Conservation (phyloP, 805 yeast genomes). For the Teunomyces tritomae region DNA sequence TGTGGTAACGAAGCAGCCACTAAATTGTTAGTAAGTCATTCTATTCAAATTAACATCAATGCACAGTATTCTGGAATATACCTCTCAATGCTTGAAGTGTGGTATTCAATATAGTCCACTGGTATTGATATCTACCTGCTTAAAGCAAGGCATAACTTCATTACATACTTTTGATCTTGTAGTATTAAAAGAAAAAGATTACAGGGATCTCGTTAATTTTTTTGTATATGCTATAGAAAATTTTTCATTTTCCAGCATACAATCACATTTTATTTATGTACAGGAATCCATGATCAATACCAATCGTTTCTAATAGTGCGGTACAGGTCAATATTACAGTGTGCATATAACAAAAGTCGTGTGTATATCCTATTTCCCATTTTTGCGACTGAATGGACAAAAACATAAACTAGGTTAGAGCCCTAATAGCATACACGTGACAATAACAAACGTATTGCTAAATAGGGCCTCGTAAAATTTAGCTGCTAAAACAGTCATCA, state of each 20-base stretch:
- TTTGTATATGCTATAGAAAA: constrained; percentile 2
- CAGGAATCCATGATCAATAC: background rate
- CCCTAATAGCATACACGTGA: constrained; percentile 7
- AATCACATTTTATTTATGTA: background rate
- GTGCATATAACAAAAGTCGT: background rate
- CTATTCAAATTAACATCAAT: background rate
- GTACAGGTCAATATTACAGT: background rate
- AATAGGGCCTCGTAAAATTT: background rate
- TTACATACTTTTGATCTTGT: constrained; percentile 11
- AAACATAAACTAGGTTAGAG: constrained; percentile 4
- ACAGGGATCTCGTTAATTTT: constrained; percentile 4
- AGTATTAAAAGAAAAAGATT: constrained; percentile 8
- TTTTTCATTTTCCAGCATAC: constrained; percentile 1
- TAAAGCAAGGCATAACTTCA: background rate
- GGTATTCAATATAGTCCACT: background rate
- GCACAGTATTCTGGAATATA: background rate
- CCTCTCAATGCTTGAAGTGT: background rate
- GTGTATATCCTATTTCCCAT: background rate
- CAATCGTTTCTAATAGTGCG: background rate
- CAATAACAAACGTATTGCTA: background rate
- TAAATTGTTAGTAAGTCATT: constrained; percentile 25
- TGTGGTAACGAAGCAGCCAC: constrained; percentile 97
- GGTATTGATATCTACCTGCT: background rate
- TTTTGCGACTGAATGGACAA: background rate
- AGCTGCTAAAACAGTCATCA: constrained; percentile 1